A percentile compares a stretch with the other conserved stretches of the same genome.
phyloP scores from a whole-genome alignment of 768 basidiomycete genomes.

The Tephrocybe sp. region DNA sequence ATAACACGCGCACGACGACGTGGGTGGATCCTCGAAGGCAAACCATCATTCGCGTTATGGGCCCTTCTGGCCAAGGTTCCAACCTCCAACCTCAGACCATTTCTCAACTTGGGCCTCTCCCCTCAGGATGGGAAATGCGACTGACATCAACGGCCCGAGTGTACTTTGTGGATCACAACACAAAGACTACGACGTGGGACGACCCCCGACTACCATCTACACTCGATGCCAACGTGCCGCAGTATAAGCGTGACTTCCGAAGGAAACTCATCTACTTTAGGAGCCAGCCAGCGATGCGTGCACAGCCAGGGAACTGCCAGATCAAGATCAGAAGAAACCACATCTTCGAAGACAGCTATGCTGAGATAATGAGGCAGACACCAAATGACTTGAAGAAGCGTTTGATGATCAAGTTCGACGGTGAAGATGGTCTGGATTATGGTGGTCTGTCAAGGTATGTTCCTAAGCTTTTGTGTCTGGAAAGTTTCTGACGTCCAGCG shows the following conservation, averaged over 20 bases:
- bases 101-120: slow-evolving; percentile 93
- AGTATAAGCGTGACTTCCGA: slow-evolving; percentile 99
- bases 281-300: slow-evolving; percentile 96
- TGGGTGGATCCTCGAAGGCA: slow-evolving; percentile 99
- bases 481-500: neutral
- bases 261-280: slow-evolving; percentile 99
- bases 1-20: slow-evolving; percentile 99
- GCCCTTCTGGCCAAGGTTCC: slow-evolving; percentile 85
- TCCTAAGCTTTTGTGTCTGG: neutral
- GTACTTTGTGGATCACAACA: slow-evolving; percentile 99
- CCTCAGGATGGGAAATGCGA: slow-evolving; percentile 99
- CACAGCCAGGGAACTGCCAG: slow-evolving; percentile 98
- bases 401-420: slow-evolving; percentile 99
- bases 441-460: slow-evolving; percentile 92
- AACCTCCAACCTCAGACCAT: slow-evolving; percentile 93
- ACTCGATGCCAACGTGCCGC: slow-evolving; percentile 94
- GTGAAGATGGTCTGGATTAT: slow-evolving; percentile 98
- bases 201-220: slow-evolving; percentile 95
- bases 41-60: slow-evolving; percentile 95
- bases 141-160: slow-evolving; percentile 97
- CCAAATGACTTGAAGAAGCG: slow-evolving; percentile 98
- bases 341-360: slow-evolving; percentile 99
- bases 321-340: slow-evolving; percentile 98
- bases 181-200: slow-evolving; percentile 99
- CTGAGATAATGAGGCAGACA: slow-evolving; percentile 99